phyloP scores from a whole-genome alignment of 176 grass and related monocot genomes.

The Musa troglodytarum region DNA sequence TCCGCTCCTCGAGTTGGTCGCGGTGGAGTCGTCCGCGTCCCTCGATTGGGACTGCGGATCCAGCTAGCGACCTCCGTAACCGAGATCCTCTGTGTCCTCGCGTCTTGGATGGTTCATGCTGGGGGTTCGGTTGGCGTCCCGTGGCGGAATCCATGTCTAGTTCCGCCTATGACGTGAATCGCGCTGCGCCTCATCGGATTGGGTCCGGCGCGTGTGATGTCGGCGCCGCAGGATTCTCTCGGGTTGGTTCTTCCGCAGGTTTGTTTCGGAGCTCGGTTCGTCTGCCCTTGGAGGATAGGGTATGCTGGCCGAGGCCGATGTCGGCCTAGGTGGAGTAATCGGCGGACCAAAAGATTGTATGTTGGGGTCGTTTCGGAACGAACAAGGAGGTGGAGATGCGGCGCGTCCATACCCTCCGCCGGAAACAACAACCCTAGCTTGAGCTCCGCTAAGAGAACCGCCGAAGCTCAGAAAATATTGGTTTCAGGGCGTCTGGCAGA shows the following conservation, averaged over 20 bases:
- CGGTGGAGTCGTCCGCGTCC: background rate
- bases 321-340: background rate
- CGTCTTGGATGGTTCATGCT: conserved; percentile 1
- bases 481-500: conserved; percentile 27
- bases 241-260: conserved; percentile 1
- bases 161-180: conserved; percentile 3
- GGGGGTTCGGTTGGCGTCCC: background rate
- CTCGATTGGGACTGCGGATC: background rate
- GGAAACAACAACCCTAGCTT: conserved; percentile 16
- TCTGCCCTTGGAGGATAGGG: background rate
- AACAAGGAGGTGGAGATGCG: background rate
- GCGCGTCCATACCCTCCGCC: background rate
- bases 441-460: conserved; percentile 18
- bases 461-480: conserved; percentile 24
- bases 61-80: background rate
- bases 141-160: background rate
- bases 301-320: background rate
- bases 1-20: background rate
- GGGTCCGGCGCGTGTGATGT: background rate
- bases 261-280: background rate
- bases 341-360: background rate
- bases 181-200: conserved; percentile 4
- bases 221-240: conserved; percentile 4
- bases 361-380: background rate
- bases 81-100: too few relatives aligned